Evolutionary conservation across 108 stramenopile genomes (phyloP).

Genomic region (Fragilaria crotonensis): DNA sequence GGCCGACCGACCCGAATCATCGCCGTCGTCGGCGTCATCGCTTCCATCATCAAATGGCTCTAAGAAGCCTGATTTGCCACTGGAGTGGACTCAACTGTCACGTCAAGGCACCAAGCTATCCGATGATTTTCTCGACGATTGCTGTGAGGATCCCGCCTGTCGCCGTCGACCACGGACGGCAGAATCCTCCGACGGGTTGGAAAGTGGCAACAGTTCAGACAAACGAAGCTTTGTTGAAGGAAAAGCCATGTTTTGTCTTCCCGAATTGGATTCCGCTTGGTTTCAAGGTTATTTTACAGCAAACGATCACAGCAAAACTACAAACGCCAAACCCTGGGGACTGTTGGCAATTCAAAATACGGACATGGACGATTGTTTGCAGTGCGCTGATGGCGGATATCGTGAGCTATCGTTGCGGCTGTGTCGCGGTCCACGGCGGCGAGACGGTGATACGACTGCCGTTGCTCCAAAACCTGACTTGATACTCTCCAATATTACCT

Average conservation of each 20-base stretch:
- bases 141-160: slow-evolving; percentile 18
- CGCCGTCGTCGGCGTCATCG: too few relatives aligned
- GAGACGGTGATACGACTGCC: neutral
- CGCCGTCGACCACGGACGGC: neutral
- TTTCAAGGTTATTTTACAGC: slow-evolving; percentile 67
- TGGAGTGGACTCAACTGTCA: slow-evolving; percentile 42
- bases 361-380: slow-evolving; percentile 69
- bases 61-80: too few relatives aligned
- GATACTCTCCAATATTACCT: slow-evolving; percentile 23
- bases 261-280: slow-evolving; percentile 52
- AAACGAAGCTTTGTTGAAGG: too few relatives aligned
- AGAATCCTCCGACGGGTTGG: too few relatives aligned
- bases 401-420: slow-evolving; percentile 51
- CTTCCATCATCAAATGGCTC: too few relatives aligned
- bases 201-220: too few relatives aligned
- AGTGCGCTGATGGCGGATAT: slow-evolving; percentile 67
- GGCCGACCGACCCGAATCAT: too few relatives aligned
- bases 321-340: slow-evolving; percentile 43
- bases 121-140: slow-evolving; percentile 2
- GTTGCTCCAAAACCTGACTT: slow-evolving; percentile 2
- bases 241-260: slow-evolving; percentile 53
- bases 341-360: slow-evolving; percentile 52
- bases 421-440: slow-evolving; percentile 8
- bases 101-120: slow-evolving; percentile 3
- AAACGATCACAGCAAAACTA: too few relatives aligned